Base-by-base conservation (phyloP, 805 yeast species). In the Candida loeiensis region DNA sequence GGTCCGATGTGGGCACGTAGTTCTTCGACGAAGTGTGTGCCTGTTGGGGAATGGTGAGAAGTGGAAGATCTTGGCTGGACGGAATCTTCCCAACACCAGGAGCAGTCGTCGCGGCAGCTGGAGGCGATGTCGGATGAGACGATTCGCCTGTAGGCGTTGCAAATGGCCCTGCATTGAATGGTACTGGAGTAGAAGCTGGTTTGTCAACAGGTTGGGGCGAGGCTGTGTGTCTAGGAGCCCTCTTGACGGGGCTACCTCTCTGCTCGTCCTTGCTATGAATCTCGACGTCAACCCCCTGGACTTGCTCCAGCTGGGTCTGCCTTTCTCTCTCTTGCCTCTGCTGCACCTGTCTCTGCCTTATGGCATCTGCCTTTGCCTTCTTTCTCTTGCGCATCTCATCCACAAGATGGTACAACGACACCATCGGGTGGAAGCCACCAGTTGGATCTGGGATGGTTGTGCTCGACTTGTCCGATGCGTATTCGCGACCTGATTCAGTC, bases 401-500 rank as follows among this genome's bases (percentile, higher is more conserved):
- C 13, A 89, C 95, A 47, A 93, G 71, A 55, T 78, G 83, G 58
- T 93, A 93, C 27, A 91, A 82, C 5, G 96, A 87, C 9, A 91
- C 65, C 47, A 90, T 70, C 0, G 99, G 98, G 62, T 90, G 95
- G 59, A 76, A 90, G 1, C 90, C 91, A 39, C 76, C 71, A 1
- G 95, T 85, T 12, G 98, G 97, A 60, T 88, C 93, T 2, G 79
- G 74, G 14, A 72, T 53, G 13, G 59, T 56, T 37, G 59, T 61
- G 22, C 60, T 47, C 38, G 58, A 61, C 3, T 63, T 55, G 15
- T 68, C 69, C 16, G 63, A 47, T 1, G 62, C 60, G 56, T 64
- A 59, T 29, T 61, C 59, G 45, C 64, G 47, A 16, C 73, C 71
- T 40, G 54, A 62, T 29, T 62, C 63, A n/a, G 61, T 55, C 25